Conservation (phyloP, 2,329 filamentous ascomycete species). For the Fusarium haematococcum region DNA sequence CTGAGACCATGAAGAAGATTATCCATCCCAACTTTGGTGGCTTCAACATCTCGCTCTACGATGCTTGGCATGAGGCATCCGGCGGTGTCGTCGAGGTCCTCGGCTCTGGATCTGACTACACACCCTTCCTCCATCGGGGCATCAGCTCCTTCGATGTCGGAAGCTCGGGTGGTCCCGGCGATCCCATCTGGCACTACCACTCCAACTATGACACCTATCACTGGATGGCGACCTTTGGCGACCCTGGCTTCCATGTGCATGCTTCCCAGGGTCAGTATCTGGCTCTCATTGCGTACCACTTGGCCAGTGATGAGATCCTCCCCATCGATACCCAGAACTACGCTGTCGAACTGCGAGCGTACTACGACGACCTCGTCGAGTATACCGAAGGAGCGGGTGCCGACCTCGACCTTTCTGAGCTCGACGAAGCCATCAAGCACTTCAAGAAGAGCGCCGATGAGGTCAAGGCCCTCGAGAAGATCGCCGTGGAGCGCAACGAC, state of each 20-base stretch:
- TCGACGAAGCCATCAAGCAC: constrained; percentile 53
- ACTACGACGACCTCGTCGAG: constrained; percentile 52
- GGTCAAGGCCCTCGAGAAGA: constrained; percentile 48
- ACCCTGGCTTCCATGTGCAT: constrained; percentile 73
- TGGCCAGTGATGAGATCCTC: constrained; percentile 53
- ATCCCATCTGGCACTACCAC: constrained; percentile 81
- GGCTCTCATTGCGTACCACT: constrained; percentile 53
- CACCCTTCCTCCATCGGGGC: constrained; percentile 70
- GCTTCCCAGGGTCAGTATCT: constrained; percentile 64
- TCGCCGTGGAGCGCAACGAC: constrained; percentile 46
- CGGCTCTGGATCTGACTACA: constrained; percentile 76
- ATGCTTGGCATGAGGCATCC: constrained; percentile 53
- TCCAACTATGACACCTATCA: constrained; percentile 86
- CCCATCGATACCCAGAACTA: constrained; percentile 57
- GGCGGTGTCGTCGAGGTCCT: constrained; percentile 61
- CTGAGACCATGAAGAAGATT: constrained; percentile 70
- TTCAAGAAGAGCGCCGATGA: constrained; percentile 50
- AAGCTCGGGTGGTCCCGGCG: constrained; percentile 56
- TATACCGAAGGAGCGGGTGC: constrained; percentile 48
- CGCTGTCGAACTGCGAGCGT: constrained; percentile 52
- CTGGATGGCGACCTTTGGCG: constrained; percentile 86
- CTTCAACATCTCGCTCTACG: constrained; percentile 54
- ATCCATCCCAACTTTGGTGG: constrained; percentile 70
- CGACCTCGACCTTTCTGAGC: constrained; percentile 52
- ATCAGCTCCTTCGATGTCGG: constrained; percentile 66